Conservation (phyloP, 371 early-diverging fungal genomes). For the Rhizopus sp. region DNA sequence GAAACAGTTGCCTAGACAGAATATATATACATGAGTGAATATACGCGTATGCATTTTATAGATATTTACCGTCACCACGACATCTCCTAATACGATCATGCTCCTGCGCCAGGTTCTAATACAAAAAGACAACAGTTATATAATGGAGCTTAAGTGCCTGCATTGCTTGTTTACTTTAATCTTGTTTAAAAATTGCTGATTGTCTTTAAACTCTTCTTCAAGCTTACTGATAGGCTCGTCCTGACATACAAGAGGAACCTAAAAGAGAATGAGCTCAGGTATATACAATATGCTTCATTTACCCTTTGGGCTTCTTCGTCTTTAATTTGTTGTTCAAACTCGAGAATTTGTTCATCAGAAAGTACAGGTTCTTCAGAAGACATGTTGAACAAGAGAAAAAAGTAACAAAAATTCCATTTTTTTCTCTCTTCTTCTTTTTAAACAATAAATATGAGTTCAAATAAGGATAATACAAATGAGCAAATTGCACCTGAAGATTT, state of each 20-base stretch:
- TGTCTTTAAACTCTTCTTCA: conserved; percentile 59
- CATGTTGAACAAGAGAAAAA: conserved; percentile 3
- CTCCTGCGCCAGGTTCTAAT: conserved; percentile 52
- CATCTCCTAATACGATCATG: conserved; percentile 62
- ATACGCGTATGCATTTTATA: neutral
- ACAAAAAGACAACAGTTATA: conserved; percentile 6
- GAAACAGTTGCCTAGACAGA: conserved; percentile 65
- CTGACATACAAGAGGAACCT: conserved; percentile 61
- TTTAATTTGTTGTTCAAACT: conserved; percentile 63
- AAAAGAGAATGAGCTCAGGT: neutral
- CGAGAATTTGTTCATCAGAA: conserved; percentile 66
- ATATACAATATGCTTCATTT: conserved; percentile 7
- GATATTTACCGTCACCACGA: conserved; percentile 67
- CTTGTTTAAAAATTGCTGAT: conserved; percentile 56
- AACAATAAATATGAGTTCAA: neutral
- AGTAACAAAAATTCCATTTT: conserved; percentile 2
- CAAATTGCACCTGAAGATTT: conserved; percentile 15
- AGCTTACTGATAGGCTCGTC: conserved; percentile 51
- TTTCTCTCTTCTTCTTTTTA: conserved; percentile 4
- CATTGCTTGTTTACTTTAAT: conserved; percentile 44
- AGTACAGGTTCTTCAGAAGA: conserved; percentile 36
- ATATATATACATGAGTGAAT: conserved; percentile 3
- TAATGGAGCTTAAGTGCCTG: neutral
- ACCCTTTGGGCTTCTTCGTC: conserved; percentile 62
- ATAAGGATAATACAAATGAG: neutral